A percentile compares a stretch with the other conserved stretches of the same genome.
Evolutionary conservation across 2,329 filamentous ascomycete genomes (phyloP).

Genomic region (Sclerotinia nivalis): DNA sequence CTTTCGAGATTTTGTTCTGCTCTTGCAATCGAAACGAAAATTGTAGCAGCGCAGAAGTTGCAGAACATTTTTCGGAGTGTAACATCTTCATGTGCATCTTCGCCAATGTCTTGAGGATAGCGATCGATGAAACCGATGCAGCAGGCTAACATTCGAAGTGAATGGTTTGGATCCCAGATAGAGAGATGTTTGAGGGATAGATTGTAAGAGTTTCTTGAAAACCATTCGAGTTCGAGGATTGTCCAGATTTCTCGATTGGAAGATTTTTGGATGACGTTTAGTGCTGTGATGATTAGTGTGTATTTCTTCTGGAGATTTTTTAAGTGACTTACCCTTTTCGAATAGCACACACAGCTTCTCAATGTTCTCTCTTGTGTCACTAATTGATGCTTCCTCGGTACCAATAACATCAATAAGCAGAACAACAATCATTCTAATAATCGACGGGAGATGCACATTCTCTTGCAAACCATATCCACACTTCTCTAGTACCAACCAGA

Average conservation of each 20-base stretch:
- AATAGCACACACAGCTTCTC: constrained; percentile 58
- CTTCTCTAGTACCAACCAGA: constrained; percentile 61
- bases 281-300: constrained; percentile 31
- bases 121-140: constrained; percentile 55
- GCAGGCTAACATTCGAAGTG: constrained; percentile 57
- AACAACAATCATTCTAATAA: constrained; percentile 63
- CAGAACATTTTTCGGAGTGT: constrained; percentile 65
- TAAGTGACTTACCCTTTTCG: constrained; percentile 47
- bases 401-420: constrained; percentile 49
- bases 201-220: constrained; percentile 81
- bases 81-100: constrained; percentile 50
- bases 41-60: constrained; percentile 63
- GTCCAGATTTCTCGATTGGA: constrained; percentile 51
- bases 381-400: constrained; percentile 16
- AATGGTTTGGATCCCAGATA: constrained; percentile 53
- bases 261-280: constrained; percentile 46
- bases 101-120: constrained; percentile 51
- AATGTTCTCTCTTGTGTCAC: constrained; percentile 27
- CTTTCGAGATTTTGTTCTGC: constrained; percentile 51
- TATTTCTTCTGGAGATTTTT: neutral
- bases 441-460: constrained; percentile 59
- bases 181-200: constrained; percentile 64
- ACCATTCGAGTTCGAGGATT: constrained; percentile 74
- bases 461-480: constrained; percentile 50
- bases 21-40: constrained; percentile 54